Base-by-base conservation (phyloP, 108 stramenopile species). In the Pseudonitzschia multiseries region DNA sequence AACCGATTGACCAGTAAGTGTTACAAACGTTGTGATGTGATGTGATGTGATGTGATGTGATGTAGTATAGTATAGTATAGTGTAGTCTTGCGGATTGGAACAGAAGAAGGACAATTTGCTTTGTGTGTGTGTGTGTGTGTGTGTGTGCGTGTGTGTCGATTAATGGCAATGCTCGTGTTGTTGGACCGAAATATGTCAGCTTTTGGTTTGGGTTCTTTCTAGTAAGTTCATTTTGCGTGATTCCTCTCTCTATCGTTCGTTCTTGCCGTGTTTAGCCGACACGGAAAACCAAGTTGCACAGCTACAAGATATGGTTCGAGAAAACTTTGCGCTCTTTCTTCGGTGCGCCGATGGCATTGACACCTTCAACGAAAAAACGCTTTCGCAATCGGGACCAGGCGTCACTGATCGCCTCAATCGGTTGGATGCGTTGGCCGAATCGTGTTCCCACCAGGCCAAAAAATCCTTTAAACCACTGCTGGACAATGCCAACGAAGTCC, bases 281-380 rank as follows among this genome's bases (percentile, higher is more conserved):
- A 93, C 89, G 15, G 89, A 93, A 62, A 86, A 92, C 70, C 95
- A 96, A 66, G 87, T 86, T 42, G 73, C 84, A 57, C 81, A 93
- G 60, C 81, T 96, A 15, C 92, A 96, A 69, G 88, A 87, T 70
- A 76, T 93, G 42, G 95, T 96, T 0, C 77, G 92, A 27, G 95
- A 96, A 54, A 96, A 96, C 62, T 96, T 96, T 78, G 90, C 80
- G 9, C 74, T 96, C 12, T 96, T 93, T 71, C 80, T 96, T 20
- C 84, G 91, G 43, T 96, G 95, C 61, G 91, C 95, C 21, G 95
- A 96, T 60, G 95, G 92, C 33, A 91, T 96, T 62, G 95, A 96
- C 70, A 77, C 84, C 15, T 91, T 91, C 69, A 77, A 77, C 22
- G 80, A 80, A 53, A 83, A 68, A 50, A 71, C 80, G 4, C 63